Percentiles rank a stretch among this genome's conserved stretches.
Conservation (phyloP, 768 basidiomycete genomes). For the Terana coerulea region DNA sequence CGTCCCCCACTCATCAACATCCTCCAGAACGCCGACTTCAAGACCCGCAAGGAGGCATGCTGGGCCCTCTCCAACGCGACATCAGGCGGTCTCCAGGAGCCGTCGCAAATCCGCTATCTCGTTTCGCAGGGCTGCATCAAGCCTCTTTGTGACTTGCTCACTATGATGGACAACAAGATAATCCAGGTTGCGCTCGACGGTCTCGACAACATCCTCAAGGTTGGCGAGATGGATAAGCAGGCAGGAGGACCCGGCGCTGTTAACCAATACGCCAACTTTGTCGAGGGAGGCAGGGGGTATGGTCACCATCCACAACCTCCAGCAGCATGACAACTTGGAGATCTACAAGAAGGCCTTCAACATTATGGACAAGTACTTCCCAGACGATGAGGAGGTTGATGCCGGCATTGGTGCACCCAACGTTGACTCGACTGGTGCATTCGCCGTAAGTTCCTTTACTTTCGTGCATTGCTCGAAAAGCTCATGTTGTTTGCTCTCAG, state of each 20-base stretch:
- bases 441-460: conserved; percentile 51
- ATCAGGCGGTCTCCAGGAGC: conserved; percentile 95
- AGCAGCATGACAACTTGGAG: conserved; percentile 98
- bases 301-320: conserved; percentile 97
- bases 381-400: conserved; percentile 93
- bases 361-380: conserved; percentile 98
- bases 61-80: conserved; percentile 99
- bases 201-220: conserved; percentile 96
- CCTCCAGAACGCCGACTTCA: conserved; percentile 96
- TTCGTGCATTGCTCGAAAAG: neutral
- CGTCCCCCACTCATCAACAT: conserved; percentile 99
- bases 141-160: conserved; percentile 92
- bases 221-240: conserved; percentile 93
- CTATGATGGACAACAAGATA: conserved; percentile 99
- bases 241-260: conserved; percentile 74
- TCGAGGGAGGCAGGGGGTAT: conserved; percentile 99
- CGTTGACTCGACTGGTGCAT: conserved; percentile 69
- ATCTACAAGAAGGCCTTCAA: conserved; percentile 99
- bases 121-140: conserved; percentile 98
- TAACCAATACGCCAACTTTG: conserved; percentile 91
- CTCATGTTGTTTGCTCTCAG: conserved; percentile 29
- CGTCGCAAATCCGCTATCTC: conserved; percentile 95
- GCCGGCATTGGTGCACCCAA: conserved; percentile 74
- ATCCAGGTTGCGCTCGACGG: conserved; percentile 98
- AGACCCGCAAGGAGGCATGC: conserved; percentile 98